These are phyloP conservation scores for Aureobasidium sp. DNA, from an alignment of 2,329 filamentous ascomycete genomes.

Conservation along the genomic window DNA sequence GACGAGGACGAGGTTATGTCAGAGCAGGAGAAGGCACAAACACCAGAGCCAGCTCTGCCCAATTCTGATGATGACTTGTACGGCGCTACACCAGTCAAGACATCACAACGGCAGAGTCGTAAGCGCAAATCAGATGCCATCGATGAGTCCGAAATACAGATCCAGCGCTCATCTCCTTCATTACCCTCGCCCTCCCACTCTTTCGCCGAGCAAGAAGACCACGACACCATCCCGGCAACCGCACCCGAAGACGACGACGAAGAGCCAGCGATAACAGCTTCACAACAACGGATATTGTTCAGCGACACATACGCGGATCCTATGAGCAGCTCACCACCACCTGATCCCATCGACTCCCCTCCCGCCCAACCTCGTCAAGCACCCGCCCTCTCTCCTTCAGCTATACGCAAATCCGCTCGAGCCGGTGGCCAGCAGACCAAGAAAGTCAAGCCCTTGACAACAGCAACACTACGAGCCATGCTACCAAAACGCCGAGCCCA, in stretches of 20 bases:
- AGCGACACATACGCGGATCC: constrained; percentile 13
- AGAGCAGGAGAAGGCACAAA: constrained; percentile 11
- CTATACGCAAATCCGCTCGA: constrained; percentile 18
- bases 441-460: constrained; percentile 26
- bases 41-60: background rate
- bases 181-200: constrained; percentile 2
- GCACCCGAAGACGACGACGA: background rate
- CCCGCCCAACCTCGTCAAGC: background rate
- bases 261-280: background rate
- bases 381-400: constrained; percentile 18
- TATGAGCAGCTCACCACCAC: constrained; percentile 14
- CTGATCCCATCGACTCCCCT: constrained; percentile 1
- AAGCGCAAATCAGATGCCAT: constrained; percentile 13
- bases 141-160: constrained; percentile 24
- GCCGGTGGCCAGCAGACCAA: constrained; percentile 15
- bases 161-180: constrained; percentile 31
- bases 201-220: background rate
- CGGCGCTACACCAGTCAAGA: background rate
- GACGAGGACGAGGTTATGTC: background rate
- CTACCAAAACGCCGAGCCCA: constrained; percentile 33
- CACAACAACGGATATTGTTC: background rate
- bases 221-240: constrained; percentile 5
- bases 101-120: background rate
- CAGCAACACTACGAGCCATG: constrained; percentile 35
- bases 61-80: constrained; percentile 7